These are phyloP conservation scores for Talaromyces proteolyticus DNA, from an alignment of 495 filamentous ascomycete species.

Conservation along the genomic window DNA sequence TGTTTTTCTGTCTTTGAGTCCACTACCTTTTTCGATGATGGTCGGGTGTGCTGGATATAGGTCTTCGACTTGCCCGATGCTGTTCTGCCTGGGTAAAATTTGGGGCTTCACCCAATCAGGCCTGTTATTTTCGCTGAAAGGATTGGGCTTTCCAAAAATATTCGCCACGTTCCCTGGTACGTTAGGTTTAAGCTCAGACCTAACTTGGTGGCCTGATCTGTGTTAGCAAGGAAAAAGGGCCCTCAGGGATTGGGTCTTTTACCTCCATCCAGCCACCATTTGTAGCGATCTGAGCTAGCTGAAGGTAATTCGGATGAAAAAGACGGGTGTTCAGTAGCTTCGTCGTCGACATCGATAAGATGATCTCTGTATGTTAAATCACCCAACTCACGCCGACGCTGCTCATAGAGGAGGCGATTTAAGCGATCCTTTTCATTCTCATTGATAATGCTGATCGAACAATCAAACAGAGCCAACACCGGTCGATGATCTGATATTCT, in stretches of 20 bases:
- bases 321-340: conserved; percentile 67
- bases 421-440: conserved; percentile 65
- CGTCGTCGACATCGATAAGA: conserved; percentile 60
- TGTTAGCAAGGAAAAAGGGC: conserved; percentile 2
- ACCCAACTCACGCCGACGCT: conserved; percentile 55
- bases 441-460: conserved; percentile 72
- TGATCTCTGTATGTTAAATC: conserved; percentile 25
- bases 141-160: conserved; percentile 69
- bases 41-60: too few species aligned
- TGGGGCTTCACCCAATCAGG: conserved; percentile 64
- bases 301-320: conserved; percentile 76
- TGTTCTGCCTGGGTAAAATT: conserved; percentile 8
- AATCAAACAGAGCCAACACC: conserved; percentile 84
- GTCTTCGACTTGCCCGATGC: neutral
- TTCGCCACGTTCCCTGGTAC: conserved; percentile 57
- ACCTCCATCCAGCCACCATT: conserved; percentile 94
- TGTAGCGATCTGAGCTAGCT: conserved; percentile 80
- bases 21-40: conserved; percentile 6
- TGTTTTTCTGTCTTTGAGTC: neutral
- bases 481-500: conserved; percentile 91
- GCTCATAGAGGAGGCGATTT: conserved; percentile 63
- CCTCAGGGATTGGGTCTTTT: conserved; percentile 10
- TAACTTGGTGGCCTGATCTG: conserved; percentile 59
- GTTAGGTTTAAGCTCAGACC: conserved; percentile 63
- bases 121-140: conserved; percentile 62